Evolutionary conservation across 257 asterid species (phyloP).

Genomic region (Nicotiana noctiflora): DNA sequence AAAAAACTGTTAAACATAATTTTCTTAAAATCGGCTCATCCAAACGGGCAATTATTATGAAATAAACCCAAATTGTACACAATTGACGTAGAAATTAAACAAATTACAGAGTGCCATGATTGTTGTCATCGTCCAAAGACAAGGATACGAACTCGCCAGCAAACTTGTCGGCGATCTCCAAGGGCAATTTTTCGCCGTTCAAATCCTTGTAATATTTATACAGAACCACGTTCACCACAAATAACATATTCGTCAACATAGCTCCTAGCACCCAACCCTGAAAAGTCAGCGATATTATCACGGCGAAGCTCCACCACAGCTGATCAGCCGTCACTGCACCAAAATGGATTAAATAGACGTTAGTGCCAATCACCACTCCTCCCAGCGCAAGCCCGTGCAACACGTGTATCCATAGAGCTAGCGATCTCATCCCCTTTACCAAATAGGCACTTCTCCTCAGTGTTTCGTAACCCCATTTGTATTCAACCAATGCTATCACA

Average conservation of each 20-base stretch:
- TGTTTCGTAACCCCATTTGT: slow-evolving; percentile 1
- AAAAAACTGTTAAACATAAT: no score
- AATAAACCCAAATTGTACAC: no score
- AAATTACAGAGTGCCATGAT: no score
- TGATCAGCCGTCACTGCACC: slow-evolving; percentile 10
- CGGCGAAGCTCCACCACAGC: neutral
- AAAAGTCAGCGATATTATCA: neutral
- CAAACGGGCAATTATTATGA: no score
- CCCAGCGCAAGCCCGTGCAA: slow-evolving; percentile 29
- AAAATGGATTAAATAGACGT: no score
- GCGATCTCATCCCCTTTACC: neutral
- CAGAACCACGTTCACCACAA: neutral
- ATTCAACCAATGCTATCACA: slow-evolving; percentile 6
- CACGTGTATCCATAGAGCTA: neutral
- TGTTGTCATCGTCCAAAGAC: no score
- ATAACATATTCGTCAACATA: neutral
- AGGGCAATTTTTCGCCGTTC: neutral
- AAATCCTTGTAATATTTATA: neutral
- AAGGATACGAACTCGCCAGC: no score
- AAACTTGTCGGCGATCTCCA: neutral
- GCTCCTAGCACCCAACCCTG: neutral
- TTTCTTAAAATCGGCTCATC: no score
- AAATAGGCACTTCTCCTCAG: neutral
- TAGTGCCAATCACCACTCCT: slow-evolving; percentile 1
- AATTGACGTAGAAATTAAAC: no score